phyloP scores from a whole-genome alignment of 139 green algal species.

The Zygnema circumcarinatum region DNA sequence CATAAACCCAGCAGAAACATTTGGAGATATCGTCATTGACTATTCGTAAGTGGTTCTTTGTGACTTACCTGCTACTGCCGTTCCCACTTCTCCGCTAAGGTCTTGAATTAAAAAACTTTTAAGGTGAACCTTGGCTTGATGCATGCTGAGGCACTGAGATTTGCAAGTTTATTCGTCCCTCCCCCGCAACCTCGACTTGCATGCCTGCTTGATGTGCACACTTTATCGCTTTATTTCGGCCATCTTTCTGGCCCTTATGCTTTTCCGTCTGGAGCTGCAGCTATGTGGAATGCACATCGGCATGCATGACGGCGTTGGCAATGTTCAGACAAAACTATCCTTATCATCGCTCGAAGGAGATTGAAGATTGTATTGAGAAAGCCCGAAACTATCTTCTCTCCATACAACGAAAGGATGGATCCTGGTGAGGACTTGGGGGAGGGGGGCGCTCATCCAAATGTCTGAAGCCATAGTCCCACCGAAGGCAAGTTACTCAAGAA shows the following conservation, averaged over 20 bases:
- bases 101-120: too few species aligned
- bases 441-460: not conserved
- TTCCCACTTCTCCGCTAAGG: too few species aligned
- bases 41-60: slow-evolving; percentile 72
- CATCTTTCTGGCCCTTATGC: too few species aligned
- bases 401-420: slow-evolving; percentile 88
- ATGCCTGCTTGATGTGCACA: too few species aligned
- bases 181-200: too few species aligned
- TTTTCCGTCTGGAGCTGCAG: too few species aligned
- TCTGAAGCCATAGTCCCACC: not conserved
- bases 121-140: too few species aligned
- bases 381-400: slow-evolving; percentile 71
- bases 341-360: slow-evolving; percentile 58
- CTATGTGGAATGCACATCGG: slow-evolving; percentile 95
- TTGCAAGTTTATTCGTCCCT: too few species aligned
- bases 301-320: slow-evolving; percentile 88
- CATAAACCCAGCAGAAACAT: slow-evolving; percentile 98
- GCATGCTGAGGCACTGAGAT: too few species aligned
- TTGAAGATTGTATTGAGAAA: slow-evolving; percentile 50
- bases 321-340: slow-evolving; percentile 69
- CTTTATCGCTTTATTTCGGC: too few species aligned
- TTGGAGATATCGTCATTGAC: slow-evolving; percentile 99
- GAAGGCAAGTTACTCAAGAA: too few species aligned
- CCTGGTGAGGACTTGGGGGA: slow-evolving; percentile 78
- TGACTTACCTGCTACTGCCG: too few species aligned